Conservation (phyloP, 2,329 filamentous ascomycete genomes). For the Penicillium sclerotiorum region DNA sequence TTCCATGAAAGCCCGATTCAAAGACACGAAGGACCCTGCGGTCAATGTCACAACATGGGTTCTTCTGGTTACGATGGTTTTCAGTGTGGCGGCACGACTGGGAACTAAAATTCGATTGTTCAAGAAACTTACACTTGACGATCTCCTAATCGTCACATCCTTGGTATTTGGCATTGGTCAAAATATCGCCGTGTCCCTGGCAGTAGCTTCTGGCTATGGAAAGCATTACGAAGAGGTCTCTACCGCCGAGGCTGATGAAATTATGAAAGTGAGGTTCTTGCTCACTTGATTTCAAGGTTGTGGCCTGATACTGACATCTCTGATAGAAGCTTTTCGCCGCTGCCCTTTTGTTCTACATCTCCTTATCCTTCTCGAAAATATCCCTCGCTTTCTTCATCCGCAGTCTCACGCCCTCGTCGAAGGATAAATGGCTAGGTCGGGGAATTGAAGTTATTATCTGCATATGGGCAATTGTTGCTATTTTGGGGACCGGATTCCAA, state of each 20-base stretch:
- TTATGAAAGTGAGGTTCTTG: slow-evolving; percentile 23
- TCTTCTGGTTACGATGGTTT: slow-evolving; percentile 27
- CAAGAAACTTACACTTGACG: slow-evolving; percentile 26
- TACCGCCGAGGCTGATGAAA: slow-evolving; percentile 4
- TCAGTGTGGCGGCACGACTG: slow-evolving; percentile 27
- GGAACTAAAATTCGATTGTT: slow-evolving; percentile 29
- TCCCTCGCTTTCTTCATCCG: slow-evolving; percentile 28
- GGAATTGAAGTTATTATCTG: slow-evolving; percentile 16
- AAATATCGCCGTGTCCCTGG: slow-evolving; percentile 26
- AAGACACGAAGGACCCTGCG: slow-evolving; percentile 19
- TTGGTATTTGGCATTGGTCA: slow-evolving; percentile 22
- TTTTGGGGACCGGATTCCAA: slow-evolving; percentile 24
- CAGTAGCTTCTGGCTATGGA: slow-evolving; percentile 26
- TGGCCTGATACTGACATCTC: not conserved
- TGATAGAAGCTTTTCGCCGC: slow-evolving; percentile 28
- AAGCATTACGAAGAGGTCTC: slow-evolving; percentile 18
- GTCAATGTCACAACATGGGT: slow-evolving; percentile 32
- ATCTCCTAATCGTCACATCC: slow-evolving; percentile 24
- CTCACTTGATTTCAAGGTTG: not conserved
- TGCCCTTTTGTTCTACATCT: slow-evolving; percentile 25
- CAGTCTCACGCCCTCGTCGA: slow-evolving; percentile 22
- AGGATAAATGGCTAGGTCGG: slow-evolving; percentile 12
- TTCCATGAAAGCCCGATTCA: slow-evolving; percentile 13
- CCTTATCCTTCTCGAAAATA: slow-evolving; percentile 28
- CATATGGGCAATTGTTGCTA: slow-evolving; percentile 18